Conservation (phyloP, 2,329 filamentous ascomycete genomes). For the Annulohypoxylon truncatum region DNA sequence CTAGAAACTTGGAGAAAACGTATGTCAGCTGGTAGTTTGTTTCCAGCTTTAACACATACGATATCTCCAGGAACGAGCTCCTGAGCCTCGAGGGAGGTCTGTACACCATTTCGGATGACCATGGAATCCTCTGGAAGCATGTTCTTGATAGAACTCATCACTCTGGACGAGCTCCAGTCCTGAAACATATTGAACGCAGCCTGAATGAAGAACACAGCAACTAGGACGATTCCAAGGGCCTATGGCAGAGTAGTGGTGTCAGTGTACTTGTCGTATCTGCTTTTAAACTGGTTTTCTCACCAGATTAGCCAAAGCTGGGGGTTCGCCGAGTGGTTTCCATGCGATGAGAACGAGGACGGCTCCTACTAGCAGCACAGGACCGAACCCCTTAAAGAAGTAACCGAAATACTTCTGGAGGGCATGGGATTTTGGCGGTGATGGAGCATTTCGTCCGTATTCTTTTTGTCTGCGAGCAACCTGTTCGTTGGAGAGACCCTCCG, state of each 20-base stretch:
- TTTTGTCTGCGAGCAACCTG: slow-evolving; percentile 65
- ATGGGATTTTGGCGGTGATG: slow-evolving; percentile 72
- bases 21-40: slow-evolving; percentile 79
- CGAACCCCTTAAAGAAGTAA: slow-evolving; percentile 84
- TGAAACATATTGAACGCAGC: slow-evolving; percentile 77
- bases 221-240: slow-evolving; percentile 78
- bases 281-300: slow-evolving; percentile 28
- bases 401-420: slow-evolving; percentile 68
- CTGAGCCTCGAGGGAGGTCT: slow-evolving; percentile 61
- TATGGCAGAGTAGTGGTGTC: slow-evolving; percentile 19
- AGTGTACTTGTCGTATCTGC: neutral
- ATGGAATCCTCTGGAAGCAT: slow-evolving; percentile 82
- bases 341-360: slow-evolving; percentile 79
- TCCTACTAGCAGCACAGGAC: slow-evolving; percentile 75
- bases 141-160: slow-evolving; percentile 82
- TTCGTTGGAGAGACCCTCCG: slow-evolving; percentile 69
- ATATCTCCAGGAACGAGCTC: slow-evolving; percentile 80
- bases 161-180: slow-evolving; percentile 80
- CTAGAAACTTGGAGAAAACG: slow-evolving; percentile 75
- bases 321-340: slow-evolving; percentile 79
- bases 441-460: slow-evolving; percentile 75
- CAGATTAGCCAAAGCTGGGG: slow-evolving; percentile 75
- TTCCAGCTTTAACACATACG: slow-evolving; percentile 74
- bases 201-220: slow-evolving; percentile 76
- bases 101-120: slow-evolving; percentile 69